Evolutionary conservation across 1,284 basidiomycete species (phyloP), one percentile per base, ranked within the genome.

Genomic region (Tilletia walkeri): DNA sequence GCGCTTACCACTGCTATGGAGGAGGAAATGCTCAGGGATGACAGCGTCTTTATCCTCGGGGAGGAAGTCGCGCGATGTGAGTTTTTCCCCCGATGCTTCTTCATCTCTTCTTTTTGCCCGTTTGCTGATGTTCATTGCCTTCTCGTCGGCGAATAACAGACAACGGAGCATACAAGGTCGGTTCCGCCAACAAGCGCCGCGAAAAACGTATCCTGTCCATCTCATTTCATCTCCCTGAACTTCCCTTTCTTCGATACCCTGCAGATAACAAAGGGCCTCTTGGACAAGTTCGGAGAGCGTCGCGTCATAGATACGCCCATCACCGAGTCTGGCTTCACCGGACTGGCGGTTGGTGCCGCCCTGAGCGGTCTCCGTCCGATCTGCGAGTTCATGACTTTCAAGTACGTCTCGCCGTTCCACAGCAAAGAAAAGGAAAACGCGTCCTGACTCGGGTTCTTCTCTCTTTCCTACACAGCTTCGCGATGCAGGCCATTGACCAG

Each of bases 251-350:
- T 73, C 16, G 24, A 30, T 30, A 30, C 20, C 34, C 34, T 56
- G 34, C 54, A 56, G 54, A 72, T 83, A 65, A 83, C 81, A 48
- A 75, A 98, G 87, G 96, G 96, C 72, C 89, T 99, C 36, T 88
- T 98, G 78, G 96, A 99, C 89, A 99, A 99, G 88, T 99, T 98
- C 78, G 96, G 96, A 78, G 95, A 98, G 87, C 94, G 93, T 87
- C 92, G 96, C 74, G 96, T 99, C 72, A 91, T 99, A 72, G 96
- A 99, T 85, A 86, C 85, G 50, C 84, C 80, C 73, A 98, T 98
- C 83, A 97, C 95, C 65, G 96, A 99, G 86, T 93, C 95, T 89
- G 96, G 96, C 85, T 99, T 99, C 86, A 91, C 93, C 84, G 96
- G 96, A 87, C 85, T 99, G 71, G 96, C 96, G 12, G 91, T 94